These are phyloP conservation scores for Mycena pura DNA, from an alignment of 768 basidiomycete genomes.

Conservation along the genomic window DNA sequence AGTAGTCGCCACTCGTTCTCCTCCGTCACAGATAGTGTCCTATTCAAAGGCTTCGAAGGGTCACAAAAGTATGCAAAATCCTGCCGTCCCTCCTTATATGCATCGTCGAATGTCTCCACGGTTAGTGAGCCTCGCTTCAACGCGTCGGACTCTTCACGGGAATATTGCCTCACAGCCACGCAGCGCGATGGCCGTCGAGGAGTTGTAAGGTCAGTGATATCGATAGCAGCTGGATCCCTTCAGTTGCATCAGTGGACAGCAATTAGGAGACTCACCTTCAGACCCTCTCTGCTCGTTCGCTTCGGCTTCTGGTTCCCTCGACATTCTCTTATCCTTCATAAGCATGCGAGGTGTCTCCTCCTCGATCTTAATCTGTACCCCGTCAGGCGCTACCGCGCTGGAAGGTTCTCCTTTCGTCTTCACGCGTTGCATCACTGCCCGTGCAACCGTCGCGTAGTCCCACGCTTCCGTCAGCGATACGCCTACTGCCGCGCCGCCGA, in stretches of 20 bases:
- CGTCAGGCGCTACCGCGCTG: background rate
- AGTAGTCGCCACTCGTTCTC: background rate
- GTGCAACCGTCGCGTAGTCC: conserved; percentile 6
- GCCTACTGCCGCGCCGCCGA: conserved; percentile 23
- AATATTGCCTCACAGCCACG: too few species aligned
- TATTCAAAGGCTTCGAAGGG: background rate
- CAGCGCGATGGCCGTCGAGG: background rate
- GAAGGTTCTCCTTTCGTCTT: background rate
- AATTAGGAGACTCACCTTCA: background rate
- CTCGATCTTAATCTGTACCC: conserved; percentile 6
- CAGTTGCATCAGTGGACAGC: too few species aligned
- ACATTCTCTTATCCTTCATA: background rate
- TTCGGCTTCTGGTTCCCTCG: background rate
- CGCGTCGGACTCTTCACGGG: background rate
- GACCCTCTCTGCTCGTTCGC: background rate
- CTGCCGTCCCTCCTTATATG: background rate
- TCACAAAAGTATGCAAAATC: background rate
- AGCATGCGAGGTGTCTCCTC: background rate
- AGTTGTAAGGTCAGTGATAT: background rate
- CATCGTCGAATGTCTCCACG: background rate
- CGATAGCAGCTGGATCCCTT: too few species aligned
- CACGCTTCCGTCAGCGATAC: background rate
- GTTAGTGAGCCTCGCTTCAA: background rate
- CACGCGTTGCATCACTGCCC: background rate
- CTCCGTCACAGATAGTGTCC: background rate